These are phyloP conservation scores for Rugonectria rugulosa DNA, from an alignment of 2,329 filamentous ascomycete species.

Conservation along the genomic window DNA sequence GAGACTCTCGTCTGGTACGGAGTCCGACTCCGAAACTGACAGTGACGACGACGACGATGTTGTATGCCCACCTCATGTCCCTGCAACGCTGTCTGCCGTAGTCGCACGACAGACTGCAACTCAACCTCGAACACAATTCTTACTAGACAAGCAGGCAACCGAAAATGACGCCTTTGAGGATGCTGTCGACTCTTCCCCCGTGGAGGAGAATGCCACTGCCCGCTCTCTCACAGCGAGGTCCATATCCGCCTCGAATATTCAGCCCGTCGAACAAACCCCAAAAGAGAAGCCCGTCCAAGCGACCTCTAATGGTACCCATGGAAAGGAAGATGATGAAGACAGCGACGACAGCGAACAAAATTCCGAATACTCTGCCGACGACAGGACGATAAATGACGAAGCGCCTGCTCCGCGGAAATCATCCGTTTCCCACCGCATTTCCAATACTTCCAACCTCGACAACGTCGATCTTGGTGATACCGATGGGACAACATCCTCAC, in stretches of 20 bases:
- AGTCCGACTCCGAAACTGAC: too few relatives aligned
- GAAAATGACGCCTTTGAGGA: constrained; percentile 74
- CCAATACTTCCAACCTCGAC: constrained; percentile 58
- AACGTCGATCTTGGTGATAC: constrained; percentile 75
- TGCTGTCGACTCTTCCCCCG: constrained; percentile 71
- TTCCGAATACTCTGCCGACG: constrained; percentile 19
- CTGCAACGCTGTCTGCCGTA: constrained; percentile 18
- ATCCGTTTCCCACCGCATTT: constrained; percentile 54
- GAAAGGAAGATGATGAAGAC: constrained; percentile 24
- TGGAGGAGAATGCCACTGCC: constrained; percentile 64
- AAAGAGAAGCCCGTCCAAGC: constrained; percentile 19
- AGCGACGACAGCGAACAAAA: constrained; percentile 22
- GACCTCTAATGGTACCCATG: constrained; percentile 22
- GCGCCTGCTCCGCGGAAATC: constrained; percentile 42
- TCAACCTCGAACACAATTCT: constrained; percentile 16
- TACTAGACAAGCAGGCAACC: constrained; percentile 37
- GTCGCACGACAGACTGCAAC: constrained; percentile 30
- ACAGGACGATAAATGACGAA: constrained; percentile 25
- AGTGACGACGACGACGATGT: constrained; percentile 38
- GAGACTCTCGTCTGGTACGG: constrained; percentile 42
- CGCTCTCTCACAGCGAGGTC: constrained; percentile 68
- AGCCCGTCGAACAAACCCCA: constrained; percentile 24
- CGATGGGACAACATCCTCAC: constrained; percentile 49
- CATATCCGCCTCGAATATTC: constrained; percentile 45
- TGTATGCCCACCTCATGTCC: constrained; percentile 36